Percentiles rank a stretch among this genome's conserved stretches.
These are phyloP conservation scores for Tolypocladium pustulatum DNA, from an alignment of 2,329 filamentous ascomycete genomes.

Conservation along the genomic window DNA sequence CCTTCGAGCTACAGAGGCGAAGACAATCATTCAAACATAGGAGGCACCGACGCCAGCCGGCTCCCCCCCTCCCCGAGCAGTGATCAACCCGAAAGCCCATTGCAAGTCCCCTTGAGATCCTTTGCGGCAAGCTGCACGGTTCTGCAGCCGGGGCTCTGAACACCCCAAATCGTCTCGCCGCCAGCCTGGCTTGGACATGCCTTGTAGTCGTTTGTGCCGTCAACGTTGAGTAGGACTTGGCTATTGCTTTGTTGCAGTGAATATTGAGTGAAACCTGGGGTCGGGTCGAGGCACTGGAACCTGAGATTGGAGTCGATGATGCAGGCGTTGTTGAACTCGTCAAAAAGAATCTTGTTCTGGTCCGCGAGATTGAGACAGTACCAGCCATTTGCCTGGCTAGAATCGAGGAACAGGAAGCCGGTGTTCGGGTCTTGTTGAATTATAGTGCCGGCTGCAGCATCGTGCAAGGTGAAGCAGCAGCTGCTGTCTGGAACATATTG, in stretches of 20 bases:
- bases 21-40: not conserved
- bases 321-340: conserved; percentile 20
- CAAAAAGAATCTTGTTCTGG: conserved; percentile 14
- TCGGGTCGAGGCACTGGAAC: conserved; percentile 22
- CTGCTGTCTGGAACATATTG: conserved; percentile 1
- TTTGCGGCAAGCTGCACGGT: conserved; percentile 12
- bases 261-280: conserved; percentile 17
- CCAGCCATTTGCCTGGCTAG: conserved; percentile 13
- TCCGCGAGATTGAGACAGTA: conserved; percentile 19
- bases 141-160: conserved; percentile 12
- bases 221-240: conserved; percentile 12
- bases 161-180: conserved; percentile 14
- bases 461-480: conserved; percentile 22
- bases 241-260: conserved; percentile 11
- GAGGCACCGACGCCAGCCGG: not conserved
- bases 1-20: not conserved
- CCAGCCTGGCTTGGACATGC: conserved; percentile 13
- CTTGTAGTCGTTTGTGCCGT: conserved; percentile 12
- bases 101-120: conserved; percentile 16
- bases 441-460: conserved; percentile 10
- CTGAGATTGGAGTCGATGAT: conserved; percentile 14
- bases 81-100: not conserved
- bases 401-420: conserved; percentile 16
- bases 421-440: conserved; percentile 15
- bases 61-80: not conserved